Conservation (phyloP, 768 basidiomycete genomes). For the Pulveroboletus sp. region DNA sequence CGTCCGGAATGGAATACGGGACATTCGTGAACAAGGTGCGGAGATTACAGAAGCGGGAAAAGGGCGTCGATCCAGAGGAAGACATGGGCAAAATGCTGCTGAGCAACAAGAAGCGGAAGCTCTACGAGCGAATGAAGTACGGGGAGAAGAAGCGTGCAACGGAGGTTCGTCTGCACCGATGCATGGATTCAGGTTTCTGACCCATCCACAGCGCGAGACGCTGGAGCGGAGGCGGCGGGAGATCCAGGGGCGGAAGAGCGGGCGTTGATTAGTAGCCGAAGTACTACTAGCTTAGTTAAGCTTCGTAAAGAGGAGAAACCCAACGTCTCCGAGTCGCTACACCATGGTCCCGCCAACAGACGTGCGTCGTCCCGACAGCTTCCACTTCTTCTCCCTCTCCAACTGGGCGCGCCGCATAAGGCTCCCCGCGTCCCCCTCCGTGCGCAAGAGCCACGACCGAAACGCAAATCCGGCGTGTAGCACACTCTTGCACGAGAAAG, state of each 20-base stretch:
- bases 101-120: constrained; percentile 90
- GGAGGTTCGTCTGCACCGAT: constrained; percentile 57
- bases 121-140: constrained; percentile 92
- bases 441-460: constrained; percentile 31
- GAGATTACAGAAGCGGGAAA: constrained; percentile 43
- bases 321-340: no score
- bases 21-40: constrained; percentile 74
- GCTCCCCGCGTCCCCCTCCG: constrained; percentile 28
- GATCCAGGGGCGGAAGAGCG: constrained; percentile 42
- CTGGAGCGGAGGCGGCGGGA: constrained; percentile 56
- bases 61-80: constrained; percentile 48
- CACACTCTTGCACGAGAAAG: constrained; percentile 36
- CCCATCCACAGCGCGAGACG: constrained; percentile 46
- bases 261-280: not conserved
- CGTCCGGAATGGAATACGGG: constrained; percentile 74
- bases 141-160: constrained; percentile 69
- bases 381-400: constrained; percentile 63
- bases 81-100: constrained; percentile 98
- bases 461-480: constrained; percentile 22
- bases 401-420: constrained; percentile 60
- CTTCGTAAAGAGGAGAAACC: no score
- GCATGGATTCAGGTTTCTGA: constrained; percentile 7
- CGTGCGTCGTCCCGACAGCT: constrained; percentile 15
- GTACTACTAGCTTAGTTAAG: constrained; percentile 11
- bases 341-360: constrained; percentile 29